phyloP scores from a whole-genome alignment of 2,329 filamentous ascomycete genomes.

The Chalara sp. region DNA sequence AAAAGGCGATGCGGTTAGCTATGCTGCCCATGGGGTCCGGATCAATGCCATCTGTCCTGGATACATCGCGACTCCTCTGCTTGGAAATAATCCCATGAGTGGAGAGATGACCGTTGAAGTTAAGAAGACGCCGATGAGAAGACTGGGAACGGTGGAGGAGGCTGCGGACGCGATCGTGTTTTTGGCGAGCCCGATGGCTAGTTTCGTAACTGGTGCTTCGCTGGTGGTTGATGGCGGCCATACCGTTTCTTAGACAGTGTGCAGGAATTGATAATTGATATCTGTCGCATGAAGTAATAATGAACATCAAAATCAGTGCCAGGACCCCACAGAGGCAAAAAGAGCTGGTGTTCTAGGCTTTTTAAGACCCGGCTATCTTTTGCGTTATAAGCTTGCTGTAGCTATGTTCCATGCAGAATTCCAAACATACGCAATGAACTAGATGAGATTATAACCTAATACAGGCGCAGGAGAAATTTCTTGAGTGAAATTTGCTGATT shows the following conservation, averaged over 20 bases:
- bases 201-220: constrained; percentile 43
- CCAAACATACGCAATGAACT: too few relatives aligned
- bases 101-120: constrained; percentile 33
- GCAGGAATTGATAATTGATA: too few relatives aligned
- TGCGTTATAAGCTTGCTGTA: too few relatives aligned
- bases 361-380: too few relatives aligned
- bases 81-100: constrained; percentile 21
- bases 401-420: too few relatives aligned
- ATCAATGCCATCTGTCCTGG: constrained; percentile 57
- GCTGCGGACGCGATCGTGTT: constrained; percentile 46
- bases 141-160: constrained; percentile 42
- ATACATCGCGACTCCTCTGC: constrained; percentile 37
- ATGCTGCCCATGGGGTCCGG: constrained; percentile 43
- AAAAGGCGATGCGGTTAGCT: constrained; percentile 40
- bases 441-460: too few relatives aligned
- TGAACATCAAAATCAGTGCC: too few relatives aligned
- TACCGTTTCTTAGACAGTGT: constrained; percentile 8
- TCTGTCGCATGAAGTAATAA: too few relatives aligned
- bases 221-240: constrained; percentile 42
- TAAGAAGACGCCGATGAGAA: constrained; percentile 38
- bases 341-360: too few relatives aligned
- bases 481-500: not conserved
- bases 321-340: too few relatives aligned
- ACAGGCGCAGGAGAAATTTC: too few relatives aligned
- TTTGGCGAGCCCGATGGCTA: constrained; percentile 44